A percentile compares a stretch with the other conserved stretches of the same genome.
Evolutionary conservation across 805 yeast species (phyloP).

Genomic region (Barnettozyma botsteinii): DNA sequence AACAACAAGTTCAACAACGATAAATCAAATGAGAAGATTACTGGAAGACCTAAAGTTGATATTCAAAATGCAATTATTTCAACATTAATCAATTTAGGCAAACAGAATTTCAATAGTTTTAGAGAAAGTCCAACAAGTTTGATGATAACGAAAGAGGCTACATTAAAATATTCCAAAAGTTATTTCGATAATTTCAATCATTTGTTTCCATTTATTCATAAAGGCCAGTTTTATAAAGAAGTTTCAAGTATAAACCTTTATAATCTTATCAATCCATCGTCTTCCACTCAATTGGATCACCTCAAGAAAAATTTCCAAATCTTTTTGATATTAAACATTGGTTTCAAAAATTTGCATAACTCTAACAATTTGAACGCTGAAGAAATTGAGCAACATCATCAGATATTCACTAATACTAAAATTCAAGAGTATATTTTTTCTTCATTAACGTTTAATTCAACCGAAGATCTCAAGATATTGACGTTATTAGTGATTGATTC

Average conservation of each 20-base stretch:
- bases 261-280: slow-evolving; percentile 14
- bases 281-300: slow-evolving; percentile 4
- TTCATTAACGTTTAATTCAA: slow-evolving; percentile 32
- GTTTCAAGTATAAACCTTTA: slow-evolving; percentile 13
- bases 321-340: slow-evolving; percentile 17
- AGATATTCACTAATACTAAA: slow-evolving; percentile 9
- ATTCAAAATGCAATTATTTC: slow-evolving; percentile 21
- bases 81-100: slow-evolving; percentile 20
- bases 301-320: slow-evolving; percentile 14
- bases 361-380: slow-evolving; percentile 5
- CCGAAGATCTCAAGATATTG: slow-evolving; percentile 38
- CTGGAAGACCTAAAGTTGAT: slow-evolving; percentile 5
- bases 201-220: slow-evolving; percentile 19
- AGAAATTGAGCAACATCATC: slow-evolving; percentile 11
- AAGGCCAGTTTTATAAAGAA: slow-evolving; percentile 9
- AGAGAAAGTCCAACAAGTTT: slow-evolving; percentile 6
- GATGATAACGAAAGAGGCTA: slow-evolving; percentile 14
- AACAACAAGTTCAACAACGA: slow-evolving; percentile 8
- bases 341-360: slow-evolving; percentile 17
- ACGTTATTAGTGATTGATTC: slow-evolving; percentile 47
- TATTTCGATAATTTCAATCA: slow-evolving; percentile 16
- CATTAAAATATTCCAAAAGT: slow-evolving; percentile 13
- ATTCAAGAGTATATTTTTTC: slow-evolving; percentile 11
- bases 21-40: neutral
- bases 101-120: slow-evolving; percentile 7